Conservation (phyloP, 2,329 filamentous ascomycete genomes). For the Phyllosticta capitalensis region DNA sequence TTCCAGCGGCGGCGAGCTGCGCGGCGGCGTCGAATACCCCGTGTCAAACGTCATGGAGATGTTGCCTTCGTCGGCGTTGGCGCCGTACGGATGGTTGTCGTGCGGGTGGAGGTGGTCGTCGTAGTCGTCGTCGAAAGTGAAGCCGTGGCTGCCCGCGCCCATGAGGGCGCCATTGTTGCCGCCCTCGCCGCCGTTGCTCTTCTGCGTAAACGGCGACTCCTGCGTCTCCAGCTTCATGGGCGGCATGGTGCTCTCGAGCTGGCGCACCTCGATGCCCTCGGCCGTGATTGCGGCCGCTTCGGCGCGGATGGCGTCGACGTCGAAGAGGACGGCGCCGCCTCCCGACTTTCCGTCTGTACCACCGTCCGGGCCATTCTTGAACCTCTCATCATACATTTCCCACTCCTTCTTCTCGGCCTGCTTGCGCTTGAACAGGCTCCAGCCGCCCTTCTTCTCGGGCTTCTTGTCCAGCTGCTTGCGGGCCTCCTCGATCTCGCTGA, state of each 20-base stretch:
- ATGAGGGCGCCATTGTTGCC: constrained; percentile 13
- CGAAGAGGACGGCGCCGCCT: constrained; percentile 62
- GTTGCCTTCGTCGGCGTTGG: constrained; percentile 15
- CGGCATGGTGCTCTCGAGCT: constrained; percentile 79
- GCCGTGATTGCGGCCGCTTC: constrained; percentile 64
- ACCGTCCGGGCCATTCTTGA: constrained; percentile 32
- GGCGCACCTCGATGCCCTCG: constrained; percentile 61
- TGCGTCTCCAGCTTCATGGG: constrained; percentile 64
- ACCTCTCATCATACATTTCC: constrained; percentile 80
- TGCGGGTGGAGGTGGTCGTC: constrained; percentile 21
- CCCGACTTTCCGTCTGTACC: constrained; percentile 40
- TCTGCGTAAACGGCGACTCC: constrained; percentile 25
- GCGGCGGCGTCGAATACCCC: constrained; percentile 21
- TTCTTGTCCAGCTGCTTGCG: constrained; percentile 77
- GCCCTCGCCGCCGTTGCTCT: constrained; percentile 17
- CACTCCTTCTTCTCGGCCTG: constrained; percentile 79
- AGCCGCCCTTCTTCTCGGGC: constrained; percentile 59
- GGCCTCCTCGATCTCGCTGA: constrained; percentile 93
- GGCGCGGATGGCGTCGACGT: constrained; percentile 79
- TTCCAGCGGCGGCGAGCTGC: constrained; percentile 7
- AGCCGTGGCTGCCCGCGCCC: constrained; percentile 11
- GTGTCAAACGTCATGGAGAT: constrained; percentile 38
- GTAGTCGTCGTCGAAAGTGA: constrained; percentile 22
- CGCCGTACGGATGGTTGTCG: constrained; percentile 10
- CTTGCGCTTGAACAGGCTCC: constrained; percentile 68